A percentile compares a stretch with the other conserved stretches of the same genome.
These are phyloP conservation scores for Colletotrichum noveboracense DNA, from an alignment of 2,329 filamentous ascomycete species.

Conservation along the genomic window DNA sequence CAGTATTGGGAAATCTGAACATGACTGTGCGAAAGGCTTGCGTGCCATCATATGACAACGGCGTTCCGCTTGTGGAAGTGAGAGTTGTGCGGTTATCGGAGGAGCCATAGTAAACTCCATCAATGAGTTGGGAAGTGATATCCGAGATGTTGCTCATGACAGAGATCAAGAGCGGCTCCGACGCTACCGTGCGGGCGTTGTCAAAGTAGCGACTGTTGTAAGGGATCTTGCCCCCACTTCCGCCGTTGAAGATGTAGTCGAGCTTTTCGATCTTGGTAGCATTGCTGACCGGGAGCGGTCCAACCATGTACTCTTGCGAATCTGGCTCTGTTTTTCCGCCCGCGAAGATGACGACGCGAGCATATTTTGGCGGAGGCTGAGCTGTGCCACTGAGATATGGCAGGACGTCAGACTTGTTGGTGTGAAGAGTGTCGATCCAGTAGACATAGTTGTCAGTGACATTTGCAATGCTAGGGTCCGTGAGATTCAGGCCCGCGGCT, in stretches of 20 bases:
- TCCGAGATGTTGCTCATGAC: conserved; percentile 50
- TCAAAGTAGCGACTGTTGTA: conserved; percentile 40
- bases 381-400: conserved; percentile 45
- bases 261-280: conserved; percentile 42
- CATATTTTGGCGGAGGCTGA: conserved; percentile 43
- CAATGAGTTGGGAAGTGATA: conserved; percentile 45
- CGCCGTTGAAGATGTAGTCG: conserved; percentile 49
- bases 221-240: conserved; percentile 38
- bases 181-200: conserved; percentile 30
- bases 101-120: conserved; percentile 37
- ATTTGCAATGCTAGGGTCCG: conserved; percentile 37
- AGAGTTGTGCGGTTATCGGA: conserved; percentile 33
- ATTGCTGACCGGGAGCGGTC: conserved; percentile 48
- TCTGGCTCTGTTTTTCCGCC: conserved; percentile 45
- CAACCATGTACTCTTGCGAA: conserved; percentile 54
- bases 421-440: conserved; percentile 50
- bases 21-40: conserved; percentile 44
- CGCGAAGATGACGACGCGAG: conserved; percentile 50
- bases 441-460: conserved; percentile 51
- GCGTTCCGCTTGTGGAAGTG: conserved; percentile 38
- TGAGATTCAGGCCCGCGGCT: conserved; percentile 48
- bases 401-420: conserved; percentile 53
- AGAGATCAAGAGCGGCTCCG: conserved; percentile 39
- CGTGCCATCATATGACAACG: conserved; percentile 43
- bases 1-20: conserved; percentile 44